phyloP scores from a whole-genome alignment of 495 filamentous ascomycete species.

The Trichoderma orchidacearum region DNA sequence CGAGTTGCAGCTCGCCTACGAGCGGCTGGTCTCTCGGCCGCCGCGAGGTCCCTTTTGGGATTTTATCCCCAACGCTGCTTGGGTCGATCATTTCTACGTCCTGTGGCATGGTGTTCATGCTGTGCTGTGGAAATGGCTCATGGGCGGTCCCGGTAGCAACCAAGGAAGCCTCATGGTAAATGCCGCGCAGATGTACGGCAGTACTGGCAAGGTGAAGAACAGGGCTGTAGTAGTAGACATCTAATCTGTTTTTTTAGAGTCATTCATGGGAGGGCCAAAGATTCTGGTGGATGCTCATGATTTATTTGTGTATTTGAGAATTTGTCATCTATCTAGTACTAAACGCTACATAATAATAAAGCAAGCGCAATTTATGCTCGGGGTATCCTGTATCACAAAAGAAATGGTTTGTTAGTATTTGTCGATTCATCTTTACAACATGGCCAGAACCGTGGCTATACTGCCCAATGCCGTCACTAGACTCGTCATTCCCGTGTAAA shows the following conservation, averaged over 20 bases:
- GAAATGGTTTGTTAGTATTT: too few relatives aligned
- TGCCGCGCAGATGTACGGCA: slow-evolving; percentile 58
- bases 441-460: neutral
- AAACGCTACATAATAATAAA: neutral
- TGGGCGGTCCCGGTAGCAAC: slow-evolving; percentile 43
- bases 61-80: slow-evolving; percentile 29
- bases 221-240: slow-evolving; percentile 18
- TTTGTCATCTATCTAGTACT: too few relatives aligned
- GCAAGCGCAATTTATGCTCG: neutral
- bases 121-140: slow-evolving; percentile 61
- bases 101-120: slow-evolving; percentile 47
- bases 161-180: slow-evolving; percentile 58
- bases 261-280: too few relatives aligned
- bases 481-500: neutral
- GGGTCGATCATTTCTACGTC: slow-evolving; percentile 49
- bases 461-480: neutral
- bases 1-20: slow-evolving; percentile 57
- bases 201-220: slow-evolving; percentile 51
- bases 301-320: too few relatives aligned
- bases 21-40: slow-evolving; percentile 42
- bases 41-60: slow-evolving; percentile 37
- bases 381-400: neutral
- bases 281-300: too few relatives aligned
- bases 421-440: too few relatives aligned
- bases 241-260: slow-evolving; percentile 3